Conservation (phyloP, 306 rosid species). For the Trichosanthes truncata region DNA sequence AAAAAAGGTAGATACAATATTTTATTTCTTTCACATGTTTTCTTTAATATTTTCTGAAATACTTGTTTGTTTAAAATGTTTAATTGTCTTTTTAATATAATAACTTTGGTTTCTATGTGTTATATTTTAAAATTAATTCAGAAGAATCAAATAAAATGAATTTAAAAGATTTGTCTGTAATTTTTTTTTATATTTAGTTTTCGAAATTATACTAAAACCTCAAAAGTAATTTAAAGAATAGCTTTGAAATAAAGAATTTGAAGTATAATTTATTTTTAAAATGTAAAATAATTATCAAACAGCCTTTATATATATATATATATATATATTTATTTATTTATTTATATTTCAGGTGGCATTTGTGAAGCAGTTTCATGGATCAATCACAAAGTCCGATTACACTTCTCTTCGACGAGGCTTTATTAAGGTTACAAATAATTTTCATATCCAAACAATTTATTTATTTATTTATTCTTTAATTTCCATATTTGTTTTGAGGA, state of each 20-base stretch:
- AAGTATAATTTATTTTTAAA: not conserved
- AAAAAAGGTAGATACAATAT: no score
- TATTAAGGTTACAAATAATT: slow-evolving; percentile 38
- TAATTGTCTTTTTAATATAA: no score
- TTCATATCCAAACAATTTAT: not conserved
- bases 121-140: not conserved
- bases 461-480: not conserved
- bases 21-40: not conserved
- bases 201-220: no score
- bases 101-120: not conserved
- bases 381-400: slow-evolving; percentile 68
- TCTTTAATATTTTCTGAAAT: no score
- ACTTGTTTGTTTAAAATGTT: no score
- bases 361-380: slow-evolving; percentile 70
- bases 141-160: not conserved
- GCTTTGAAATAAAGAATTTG: no score
- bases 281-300: not conserved
- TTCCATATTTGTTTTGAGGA: not conserved
- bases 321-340: not conserved
- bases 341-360: slow-evolving; percentile 47
- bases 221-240: no score
- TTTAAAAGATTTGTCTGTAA: no score
- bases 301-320: not conserved
- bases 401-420: slow-evolving; percentile 64
- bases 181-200: no score